Conservation (phyloP, 2,329 filamentous ascomycete species). For the Arthrobotrys sphaeroides region DNA sequence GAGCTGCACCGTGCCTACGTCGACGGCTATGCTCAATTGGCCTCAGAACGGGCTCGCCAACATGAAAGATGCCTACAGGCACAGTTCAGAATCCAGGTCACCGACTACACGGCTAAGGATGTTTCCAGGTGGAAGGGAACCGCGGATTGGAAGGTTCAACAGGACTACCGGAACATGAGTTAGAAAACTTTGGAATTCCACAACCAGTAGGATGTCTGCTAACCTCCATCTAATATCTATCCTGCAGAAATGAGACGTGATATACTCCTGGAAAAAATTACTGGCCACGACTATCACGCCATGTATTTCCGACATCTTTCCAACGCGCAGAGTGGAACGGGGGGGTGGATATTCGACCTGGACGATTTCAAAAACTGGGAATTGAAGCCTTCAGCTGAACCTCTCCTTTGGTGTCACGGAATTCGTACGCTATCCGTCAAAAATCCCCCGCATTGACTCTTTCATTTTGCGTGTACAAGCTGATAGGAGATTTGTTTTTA, state of each 20-base stretch:
- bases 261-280: background rate
- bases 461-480: too few relatives aligned
- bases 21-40: background rate
- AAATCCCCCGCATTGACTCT: too few relatives aligned
- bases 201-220: background rate
- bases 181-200: background rate
- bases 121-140: background rate
- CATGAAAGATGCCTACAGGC: background rate
- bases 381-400: background rate
- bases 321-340: background rate
- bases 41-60: background rate
- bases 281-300: background rate
- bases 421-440: background rate
- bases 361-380: background rate
- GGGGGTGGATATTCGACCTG: conserved; percentile 5
- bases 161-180: background rate
- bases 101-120: background rate
- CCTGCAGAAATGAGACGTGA: background rate
- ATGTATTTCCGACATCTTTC: background rate
- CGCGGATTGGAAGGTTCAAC: background rate
- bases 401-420: conserved; percentile 14
- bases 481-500: background rate
- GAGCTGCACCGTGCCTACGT: conserved; percentile 2
- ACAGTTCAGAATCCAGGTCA: background rate
- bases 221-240: background rate